Percentiles rank a stretch among this genome's conserved stretches.
Evolutionary conservation across 805 yeast species (phyloP).

Genomic region (Starmerella vitae): DNA sequence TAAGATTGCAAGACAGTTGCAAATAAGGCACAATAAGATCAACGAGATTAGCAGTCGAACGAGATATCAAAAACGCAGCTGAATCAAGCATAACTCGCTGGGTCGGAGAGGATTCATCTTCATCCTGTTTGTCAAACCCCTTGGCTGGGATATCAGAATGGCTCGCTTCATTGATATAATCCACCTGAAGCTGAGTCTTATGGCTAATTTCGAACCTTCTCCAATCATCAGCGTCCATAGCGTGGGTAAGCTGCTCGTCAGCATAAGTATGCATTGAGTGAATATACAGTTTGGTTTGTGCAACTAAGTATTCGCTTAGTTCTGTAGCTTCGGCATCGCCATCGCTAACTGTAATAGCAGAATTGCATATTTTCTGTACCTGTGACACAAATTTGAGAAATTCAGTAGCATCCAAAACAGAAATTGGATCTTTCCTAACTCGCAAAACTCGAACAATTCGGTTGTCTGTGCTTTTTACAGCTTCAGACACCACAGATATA

Average conservation of each 20-base stretch:
- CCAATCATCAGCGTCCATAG: slow-evolving; percentile 66
- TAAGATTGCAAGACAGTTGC: slow-evolving; percentile 44
- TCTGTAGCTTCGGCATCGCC: slow-evolving; percentile 32
- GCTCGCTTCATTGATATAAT: slow-evolving; percentile 38
- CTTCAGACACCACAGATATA: slow-evolving; percentile 41
- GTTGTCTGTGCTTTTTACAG: slow-evolving; percentile 54
- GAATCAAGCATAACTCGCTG: slow-evolving; percentile 34
- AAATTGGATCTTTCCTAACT: slow-evolving; percentile 61
- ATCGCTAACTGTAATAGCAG: slow-evolving; percentile 53
- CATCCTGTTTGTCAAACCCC: background rate
- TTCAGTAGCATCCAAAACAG: slow-evolving; percentile 41
- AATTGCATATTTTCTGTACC: slow-evolving; percentile 56
- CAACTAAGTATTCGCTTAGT: slow-evolving; percentile 53
- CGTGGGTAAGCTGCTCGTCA: slow-evolving; percentile 34
- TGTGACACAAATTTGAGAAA: slow-evolving; percentile 57
- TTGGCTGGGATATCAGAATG: background rate
- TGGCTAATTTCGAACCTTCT: slow-evolving; percentile 48
- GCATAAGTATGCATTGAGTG: slow-evolving; percentile 41
- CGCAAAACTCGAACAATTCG: slow-evolving; percentile 65
- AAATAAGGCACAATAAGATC: slow-evolving; percentile 39
- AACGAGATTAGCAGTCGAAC: slow-evolving; percentile 34
- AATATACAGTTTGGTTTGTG: slow-evolving; percentile 50
- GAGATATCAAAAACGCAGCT: slow-evolving; percentile 45
- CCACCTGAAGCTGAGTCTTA: slow-evolving; percentile 37
- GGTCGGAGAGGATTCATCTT: background rate